These are phyloP conservation scores for Dioszegia aurantiaca DNA, from an alignment of 768 basidiomycete genomes.

Conservation along the genomic window DNA sequence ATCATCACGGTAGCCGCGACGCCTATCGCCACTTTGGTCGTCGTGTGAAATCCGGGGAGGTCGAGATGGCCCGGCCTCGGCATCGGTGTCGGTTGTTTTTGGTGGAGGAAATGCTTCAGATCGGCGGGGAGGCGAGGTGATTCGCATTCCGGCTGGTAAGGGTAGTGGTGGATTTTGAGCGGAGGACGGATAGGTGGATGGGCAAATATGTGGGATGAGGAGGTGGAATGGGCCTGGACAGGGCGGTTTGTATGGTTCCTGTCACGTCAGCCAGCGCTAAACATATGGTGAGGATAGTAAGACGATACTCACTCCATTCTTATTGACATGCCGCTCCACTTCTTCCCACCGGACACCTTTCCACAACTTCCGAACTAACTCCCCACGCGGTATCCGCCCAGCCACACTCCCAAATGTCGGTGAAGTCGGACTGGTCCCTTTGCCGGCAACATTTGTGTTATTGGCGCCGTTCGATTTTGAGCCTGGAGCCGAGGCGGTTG, in stretches of 20 bases:
- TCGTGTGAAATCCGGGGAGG: no score
- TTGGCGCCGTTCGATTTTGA: slow-evolving; percentile 21
- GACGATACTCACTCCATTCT: slow-evolving; percentile 32
- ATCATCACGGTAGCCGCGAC: no score
- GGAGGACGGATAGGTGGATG: slow-evolving; percentile 32
- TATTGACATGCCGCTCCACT: slow-evolving; percentile 40
- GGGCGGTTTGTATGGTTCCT: slow-evolving; percentile 33
- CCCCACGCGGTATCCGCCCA: slow-evolving; percentile 41
- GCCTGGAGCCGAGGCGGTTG: neutral
- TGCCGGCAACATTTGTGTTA: slow-evolving; percentile 16
- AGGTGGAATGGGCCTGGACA: slow-evolving; percentile 48
- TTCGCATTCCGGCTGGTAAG: slow-evolving; percentile 17
- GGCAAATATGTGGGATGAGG: slow-evolving; percentile 41
- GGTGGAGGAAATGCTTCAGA: slow-evolving; percentile 34
- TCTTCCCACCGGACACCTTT: slow-evolving; percentile 48
- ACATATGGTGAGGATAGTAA: no score
- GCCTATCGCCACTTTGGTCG: no score
- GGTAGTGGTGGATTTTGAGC: slow-evolving; percentile 30
- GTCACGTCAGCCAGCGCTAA: neutral
- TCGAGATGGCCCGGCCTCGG: slow-evolving; percentile 7
- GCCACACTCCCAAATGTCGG: slow-evolving; percentile 32
- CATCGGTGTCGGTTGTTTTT: neutral
- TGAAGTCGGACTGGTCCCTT: slow-evolving; percentile 13
- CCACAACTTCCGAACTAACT: slow-evolving; percentile 45
- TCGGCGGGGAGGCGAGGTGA: slow-evolving; percentile 27